Evolutionary conservation across 1,284 basidiomycete species (phyloP), one percentile per base, ranked within the genome.

Genomic region (Pterula multifida): DNA sequence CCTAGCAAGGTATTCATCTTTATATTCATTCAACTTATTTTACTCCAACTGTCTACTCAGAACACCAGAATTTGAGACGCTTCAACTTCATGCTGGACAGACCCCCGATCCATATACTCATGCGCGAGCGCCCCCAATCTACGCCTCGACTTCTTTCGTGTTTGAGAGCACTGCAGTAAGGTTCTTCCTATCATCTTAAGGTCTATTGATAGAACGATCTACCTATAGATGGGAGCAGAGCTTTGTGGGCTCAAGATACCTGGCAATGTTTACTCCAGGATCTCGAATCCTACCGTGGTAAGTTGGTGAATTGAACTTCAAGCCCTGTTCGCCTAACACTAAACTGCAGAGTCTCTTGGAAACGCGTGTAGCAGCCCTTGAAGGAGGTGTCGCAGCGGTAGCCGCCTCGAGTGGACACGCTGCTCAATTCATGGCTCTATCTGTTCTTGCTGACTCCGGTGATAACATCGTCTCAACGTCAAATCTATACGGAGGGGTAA

Each of bases 11-110:
- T 32, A 32, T 6, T 6, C 15, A 15, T 6, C 28, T 32, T 32
- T n/a, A n/a, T n/a, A n/a, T n/a, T 15, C 28, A 15, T 32, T 32
- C 28, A 15, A 32, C 15, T 32, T 32, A n/a, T 32, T 15, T 32
- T 15, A 6, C 28, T 32, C 28, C 6, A 32, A 15, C 28, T 15
- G 6, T 6, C 28, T 32, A 15, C 28, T 44, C 19, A 44, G 39
- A 44, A 24, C n/a, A 9, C 72, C 73, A 48, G 73, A 75, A 55
- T 78, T 75, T 55, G 75, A 77, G 57, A 78, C 77, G 12, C 68
- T 78, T 26, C 75, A 79, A 64, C 63, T 81, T n/a, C 79, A 81
- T 59, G 79, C 76, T 24, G 80, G 80, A 4, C 78, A 81, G 56
- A 63, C 65, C 47, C 65, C 70, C n/a, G 77, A 78, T 61, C 63